Base-by-base conservation (phyloP, 257 asterid genomes). In the Thymus quinquecostatus region DNA sequence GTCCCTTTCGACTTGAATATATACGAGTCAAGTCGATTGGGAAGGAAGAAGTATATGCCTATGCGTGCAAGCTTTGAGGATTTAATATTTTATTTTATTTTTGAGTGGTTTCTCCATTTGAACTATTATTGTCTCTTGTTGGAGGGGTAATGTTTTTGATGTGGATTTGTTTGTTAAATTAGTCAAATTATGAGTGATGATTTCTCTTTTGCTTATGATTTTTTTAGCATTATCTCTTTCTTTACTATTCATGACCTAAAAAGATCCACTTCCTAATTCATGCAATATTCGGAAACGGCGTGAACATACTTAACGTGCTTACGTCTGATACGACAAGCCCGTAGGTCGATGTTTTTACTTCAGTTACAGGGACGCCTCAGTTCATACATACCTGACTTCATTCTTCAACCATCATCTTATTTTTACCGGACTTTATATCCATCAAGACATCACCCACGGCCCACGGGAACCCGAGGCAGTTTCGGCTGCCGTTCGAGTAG, bases 401-500 rank as follows among this genome's bases (percentile, higher is more conserved):
- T 50, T 50, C 53, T 14, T 1, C 78, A 1, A 71, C 55, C 49
- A 34, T 27, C 74, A 61, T 70, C 30, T 73, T 50, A 4, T 36
- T 66, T 63, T 59, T 84, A 2, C 50, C 69, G 2, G 84, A 75
- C 78, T 94, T 94, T 1, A 88, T 84, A 36, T 76, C 83, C 71
- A 91, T 83, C 83, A 91, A 82, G 48, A 86, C 8, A 36, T 88
- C 86, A 59, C 99, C 99, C 2, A 84, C 89, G 43, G 82, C 77
- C 99, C 99, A 94, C 1, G 97, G 99, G 79, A 94, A 94, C 2
- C 98, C 95, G 77, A 91, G 78, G 73, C 95, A 91, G 66, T 85
- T 83, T 13, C 57, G 69, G 64, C 93, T 89, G 43, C 71, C 86
- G 13, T 64, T 38, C 3, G 76, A 75, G 60, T 88, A 82, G 41